These are phyloP conservation scores for Trametes sp. DNA, from an alignment of 1,284 basidiomycete species.

Conservation along the genomic window DNA sequence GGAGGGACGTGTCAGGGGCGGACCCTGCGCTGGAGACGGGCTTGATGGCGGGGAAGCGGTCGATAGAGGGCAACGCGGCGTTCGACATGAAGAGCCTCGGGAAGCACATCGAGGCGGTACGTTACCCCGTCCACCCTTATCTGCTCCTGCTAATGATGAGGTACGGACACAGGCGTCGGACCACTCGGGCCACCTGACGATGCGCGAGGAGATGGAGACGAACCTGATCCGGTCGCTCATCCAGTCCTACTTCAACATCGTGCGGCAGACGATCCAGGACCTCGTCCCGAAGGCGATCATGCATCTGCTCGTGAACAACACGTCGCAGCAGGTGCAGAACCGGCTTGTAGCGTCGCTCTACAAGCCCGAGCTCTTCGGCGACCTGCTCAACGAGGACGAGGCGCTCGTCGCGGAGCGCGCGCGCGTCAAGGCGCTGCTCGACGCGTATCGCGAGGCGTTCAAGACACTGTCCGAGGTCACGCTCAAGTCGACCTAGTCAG, in stretches of 20 bases:
- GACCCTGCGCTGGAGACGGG: constrained; percentile 61
- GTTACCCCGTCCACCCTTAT: constrained; percentile 42
- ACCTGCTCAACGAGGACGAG: constrained; percentile 96
- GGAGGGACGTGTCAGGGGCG: constrained; percentile 64
- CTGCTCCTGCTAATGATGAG: not conserved
- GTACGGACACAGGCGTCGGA: constrained; percentile 53
- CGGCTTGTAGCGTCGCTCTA: constrained; percentile 92
- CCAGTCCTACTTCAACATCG: constrained; percentile 95
- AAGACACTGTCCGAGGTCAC: constrained; percentile 83
- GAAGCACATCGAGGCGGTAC: constrained; percentile 92
- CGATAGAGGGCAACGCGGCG: constrained; percentile 82
- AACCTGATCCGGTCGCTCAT: constrained; percentile 95
- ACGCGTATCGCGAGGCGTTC: constrained; percentile 98
- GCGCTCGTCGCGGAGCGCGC: constrained; percentile 92
- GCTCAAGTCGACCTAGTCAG: constrained; percentile 65
- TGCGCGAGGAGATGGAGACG: constrained; percentile 96
- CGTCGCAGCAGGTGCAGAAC: constrained; percentile 97
- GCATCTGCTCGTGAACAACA: constrained; percentile 96
- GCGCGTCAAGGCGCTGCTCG: constrained; percentile 92
- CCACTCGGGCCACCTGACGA: constrained; percentile 62
- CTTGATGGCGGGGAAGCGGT: constrained; percentile 69
- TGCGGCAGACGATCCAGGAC: constrained; percentile 96
- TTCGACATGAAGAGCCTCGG: constrained; percentile 99
- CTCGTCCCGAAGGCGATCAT: constrained; percentile 97
- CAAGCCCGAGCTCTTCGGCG: constrained; percentile 92